A percentile compares a stretch with the other conserved stretches of the same genome.
phyloP scores from a whole-genome alignment of 176 grass and related monocot species.

The Thalia dealbata region DNA sequence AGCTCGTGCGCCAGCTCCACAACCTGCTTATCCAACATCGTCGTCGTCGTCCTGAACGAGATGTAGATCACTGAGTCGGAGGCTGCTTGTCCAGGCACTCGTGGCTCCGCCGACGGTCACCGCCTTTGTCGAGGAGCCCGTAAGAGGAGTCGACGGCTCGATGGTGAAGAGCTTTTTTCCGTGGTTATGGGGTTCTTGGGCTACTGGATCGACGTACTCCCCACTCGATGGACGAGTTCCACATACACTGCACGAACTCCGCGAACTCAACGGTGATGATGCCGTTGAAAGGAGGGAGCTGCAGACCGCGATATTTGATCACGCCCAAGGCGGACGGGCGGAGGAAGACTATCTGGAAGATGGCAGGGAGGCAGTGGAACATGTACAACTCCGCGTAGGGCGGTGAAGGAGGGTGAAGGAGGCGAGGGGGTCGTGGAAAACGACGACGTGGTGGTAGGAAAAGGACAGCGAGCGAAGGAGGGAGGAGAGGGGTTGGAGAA shows the following conservation, averaged over 20 bases:
- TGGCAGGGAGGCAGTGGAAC: conserved; percentile 26
- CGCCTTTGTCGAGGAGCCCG: neutral
- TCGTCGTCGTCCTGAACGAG: conserved; percentile 37
- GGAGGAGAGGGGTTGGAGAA: conserved; percentile 24
- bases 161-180: conserved; percentile 37
- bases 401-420: conserved; percentile 32
- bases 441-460: conserved; percentile 22
- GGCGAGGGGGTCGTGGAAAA: conserved; percentile 42
- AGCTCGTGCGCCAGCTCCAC: conserved; percentile 35
- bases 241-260: neutral
- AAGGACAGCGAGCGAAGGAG: conserved; percentile 29
- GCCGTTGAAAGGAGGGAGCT: neutral
- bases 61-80: conserved; percentile 43
- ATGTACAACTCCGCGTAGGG: conserved; percentile 36
- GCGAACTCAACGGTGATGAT: conserved; percentile 23
- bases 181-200: neutral
- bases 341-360: conserved; percentile 15
- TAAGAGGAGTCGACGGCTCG: conserved; percentile 25
- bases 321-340: conserved; percentile 1
- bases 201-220: conserved; percentile 35
- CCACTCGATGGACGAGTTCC: conserved; percentile 14
- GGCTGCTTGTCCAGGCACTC: conserved; percentile 51
- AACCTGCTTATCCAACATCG: conserved; percentile 28
- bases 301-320: conserved; percentile 6
- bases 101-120: conserved; percentile 9